Conservation (phyloP, 2,329 filamentous ascomycete genomes). For the Fusarium sp. region DNA sequence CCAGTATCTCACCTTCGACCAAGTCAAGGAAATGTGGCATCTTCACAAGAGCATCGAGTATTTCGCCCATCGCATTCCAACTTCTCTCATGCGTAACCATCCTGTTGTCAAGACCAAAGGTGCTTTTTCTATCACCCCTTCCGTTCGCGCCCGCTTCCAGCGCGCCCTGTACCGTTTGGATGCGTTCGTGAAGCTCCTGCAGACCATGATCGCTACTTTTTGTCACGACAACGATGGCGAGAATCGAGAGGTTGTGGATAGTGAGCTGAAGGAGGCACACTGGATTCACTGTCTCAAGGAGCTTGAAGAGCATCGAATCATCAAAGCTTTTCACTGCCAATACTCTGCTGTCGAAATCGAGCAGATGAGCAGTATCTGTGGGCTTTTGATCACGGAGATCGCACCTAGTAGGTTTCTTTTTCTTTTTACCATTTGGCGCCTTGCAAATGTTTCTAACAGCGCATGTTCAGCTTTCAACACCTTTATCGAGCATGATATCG, state of each 20-base stretch:
- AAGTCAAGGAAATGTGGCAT: slow-evolving; percentile 12
- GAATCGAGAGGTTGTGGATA: neutral
- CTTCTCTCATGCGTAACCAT: neutral
- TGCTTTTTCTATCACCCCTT: slow-evolving; percentile 4
- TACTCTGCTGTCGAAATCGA: slow-evolving; percentile 17
- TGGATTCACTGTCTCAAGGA: neutral
- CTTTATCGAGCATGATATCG: slow-evolving; percentile 24
- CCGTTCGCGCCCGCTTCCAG: slow-evolving; percentile 13
- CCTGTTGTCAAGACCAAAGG: neutral
- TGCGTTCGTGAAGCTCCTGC: neutral
- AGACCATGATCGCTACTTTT: neutral
- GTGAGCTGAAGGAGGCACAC: neutral
- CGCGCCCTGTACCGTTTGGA: slow-evolving; percentile 23
- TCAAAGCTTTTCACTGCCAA: neutral
- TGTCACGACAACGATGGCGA: neutral
- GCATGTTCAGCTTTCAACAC: slow-evolving; percentile 11
- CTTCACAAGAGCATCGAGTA: slow-evolving; percentile 18
- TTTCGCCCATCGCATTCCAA: slow-evolving; percentile 5
- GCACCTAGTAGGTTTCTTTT: slow-evolving; percentile 1
- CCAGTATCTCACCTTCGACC: neutral
- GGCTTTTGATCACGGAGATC: slow-evolving; percentile 3
- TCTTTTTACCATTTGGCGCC: rapidly evolving
- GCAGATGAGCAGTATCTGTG: slow-evolving; percentile 6
- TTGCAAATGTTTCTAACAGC: neutral
- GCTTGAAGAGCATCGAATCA: slow-evolving; percentile 10